Evolutionary conservation across 2,329 filamentous ascomycete species (phyloP), one percentile per base, ranked within the genome.

Genomic region (Trichoderma breve): DNA sequence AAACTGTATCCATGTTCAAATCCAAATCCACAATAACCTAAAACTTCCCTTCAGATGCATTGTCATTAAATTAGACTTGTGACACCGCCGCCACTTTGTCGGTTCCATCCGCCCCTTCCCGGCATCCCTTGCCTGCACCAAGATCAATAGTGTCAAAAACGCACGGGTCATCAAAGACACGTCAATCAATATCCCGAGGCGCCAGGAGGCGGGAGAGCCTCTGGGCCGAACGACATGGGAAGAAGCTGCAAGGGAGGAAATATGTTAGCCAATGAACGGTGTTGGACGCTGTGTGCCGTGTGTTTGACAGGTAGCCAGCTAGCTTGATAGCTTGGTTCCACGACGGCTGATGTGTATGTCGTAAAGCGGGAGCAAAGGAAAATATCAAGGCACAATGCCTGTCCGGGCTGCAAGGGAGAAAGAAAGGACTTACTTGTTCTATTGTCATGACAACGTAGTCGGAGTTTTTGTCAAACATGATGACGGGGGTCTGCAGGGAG

Each of bases 391-490:
- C n/a, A 26, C 55, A 34, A 30, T 51, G 53, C 9, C 32, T 47
- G 53, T 43, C 21, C 58, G 21, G 24, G 65, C 26, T 36, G 15
- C 61, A 18, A 24, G 21, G 47, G 63, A 55, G 34, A 28, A 24
- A 15, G 12, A n/a, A 43, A 6, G 30, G 74, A 77, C 84, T 77
- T 79, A 91, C 89, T 83, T 93, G 86, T 74, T 90, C 89, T 71
- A 97, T 83, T 28, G 86, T 92, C 83, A 90, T 85, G 28, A 93
- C 89, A n/a, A 89, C 84, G 76, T 87, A 94, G 73, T 91, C 88
- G 2, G 91, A 91, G 74, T 94, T 88, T 80, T 91, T 92, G 81
- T 97, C 94, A 82, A 97, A 97, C 95, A 98, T 97, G 80, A 97
- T 90, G 71, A 99, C 88, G 0, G 94, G 95, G 72, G 89, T 90